Percentiles rank a stretch among this genome's conserved stretches.
Conservation (phyloP, 179 eudicot genomes). For the Beta corolliflora region DNA sequence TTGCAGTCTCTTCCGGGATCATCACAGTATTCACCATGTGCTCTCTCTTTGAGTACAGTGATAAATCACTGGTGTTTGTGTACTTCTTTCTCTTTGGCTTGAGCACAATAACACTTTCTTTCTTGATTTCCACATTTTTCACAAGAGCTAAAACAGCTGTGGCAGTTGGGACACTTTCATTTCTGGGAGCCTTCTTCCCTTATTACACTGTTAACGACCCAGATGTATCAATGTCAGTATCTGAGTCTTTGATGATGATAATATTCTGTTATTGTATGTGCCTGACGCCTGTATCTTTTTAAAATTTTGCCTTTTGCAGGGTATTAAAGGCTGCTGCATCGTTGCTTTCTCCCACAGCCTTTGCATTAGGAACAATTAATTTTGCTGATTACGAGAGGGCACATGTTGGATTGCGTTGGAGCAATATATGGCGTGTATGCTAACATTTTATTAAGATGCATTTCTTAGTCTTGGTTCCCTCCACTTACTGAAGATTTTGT, state of each 20-base stretch:
- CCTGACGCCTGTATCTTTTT: neutral
- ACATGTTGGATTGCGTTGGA: constrained; percentile 99
- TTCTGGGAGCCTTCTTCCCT: constrained; percentile 97
- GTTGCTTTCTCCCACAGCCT: constrained; percentile 98
- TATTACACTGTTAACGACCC: constrained; percentile 90
- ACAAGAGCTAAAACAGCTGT: constrained; percentile 97
- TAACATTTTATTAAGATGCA: constrained; percentile 2
- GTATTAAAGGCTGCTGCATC: constrained; percentile 74
- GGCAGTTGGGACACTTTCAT: constrained; percentile 98
- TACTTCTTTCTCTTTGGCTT: constrained; percentile 95
- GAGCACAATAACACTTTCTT: constrained; percentile 93
- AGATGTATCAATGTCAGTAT: constrained; percentile 73
- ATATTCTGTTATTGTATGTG: neutral
- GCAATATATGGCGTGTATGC: constrained; percentile 96
- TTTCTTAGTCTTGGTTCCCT: neutral
- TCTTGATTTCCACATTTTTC: constrained; percentile 89
- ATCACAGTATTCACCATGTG: constrained; percentile 82
- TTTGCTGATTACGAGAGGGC: constrained; percentile 99
- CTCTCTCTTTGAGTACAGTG: constrained; percentile 93
- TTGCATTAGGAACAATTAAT: constrained; percentile 93
- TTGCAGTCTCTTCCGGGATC: constrained; percentile 87
- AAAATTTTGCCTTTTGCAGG: constrained; percentile 46
- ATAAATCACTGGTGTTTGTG: constrained; percentile 87
- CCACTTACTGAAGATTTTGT: constrained; percentile 15
- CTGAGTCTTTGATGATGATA: neutral